Evolutionary conservation across 2,329 filamentous ascomycete species (phyloP).

Genomic region (Achaetomium macrosporum): DNA sequence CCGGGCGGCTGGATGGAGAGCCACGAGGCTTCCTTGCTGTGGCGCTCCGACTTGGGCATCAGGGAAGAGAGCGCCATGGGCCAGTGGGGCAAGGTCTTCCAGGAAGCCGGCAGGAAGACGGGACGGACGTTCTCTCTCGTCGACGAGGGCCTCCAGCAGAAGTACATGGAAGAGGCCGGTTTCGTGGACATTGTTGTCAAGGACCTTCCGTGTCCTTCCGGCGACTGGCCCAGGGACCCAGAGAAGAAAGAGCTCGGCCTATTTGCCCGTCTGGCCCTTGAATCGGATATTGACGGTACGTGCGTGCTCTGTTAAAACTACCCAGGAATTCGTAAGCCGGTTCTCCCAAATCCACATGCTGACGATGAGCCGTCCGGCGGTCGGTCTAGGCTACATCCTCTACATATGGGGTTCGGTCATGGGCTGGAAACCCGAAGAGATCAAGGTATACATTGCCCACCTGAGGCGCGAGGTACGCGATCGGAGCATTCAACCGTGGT

Average conservation of each 20-base stretch:
- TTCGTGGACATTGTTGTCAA: slow-evolving; percentile 14
- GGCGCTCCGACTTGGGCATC: slow-evolving; percentile 39
- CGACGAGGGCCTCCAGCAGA: slow-evolving; percentile 11
- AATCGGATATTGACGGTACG: slow-evolving; percentile 13
- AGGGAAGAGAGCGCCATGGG: slow-evolving; percentile 15
- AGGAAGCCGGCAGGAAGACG: slow-evolving; percentile 9
- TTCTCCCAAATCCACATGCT: background rate
- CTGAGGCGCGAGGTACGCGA: background rate
- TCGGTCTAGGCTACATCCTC: background rate
- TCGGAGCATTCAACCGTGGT: background rate
- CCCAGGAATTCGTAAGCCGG: background rate
- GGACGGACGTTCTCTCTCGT: slow-evolving; percentile 14
- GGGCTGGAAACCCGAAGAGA: background rate
- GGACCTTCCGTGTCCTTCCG: slow-evolving; percentile 9
- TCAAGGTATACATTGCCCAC: background rate
- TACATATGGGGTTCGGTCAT: background rate
- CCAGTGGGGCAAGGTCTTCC: slow-evolving; percentile 15
- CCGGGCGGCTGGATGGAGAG: slow-evolving; percentile 23
- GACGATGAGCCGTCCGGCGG: background rate
- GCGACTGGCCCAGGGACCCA: slow-evolving; percentile 7
- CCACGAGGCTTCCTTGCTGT: slow-evolving; percentile 9
- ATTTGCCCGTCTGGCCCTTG: slow-evolving; percentile 3
- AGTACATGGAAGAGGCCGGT: slow-evolving; percentile 13
- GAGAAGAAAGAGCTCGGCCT: slow-evolving; percentile 10
- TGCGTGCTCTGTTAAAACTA: background rate